Percentiles rank a stretch among this genome's conserved stretches.
Conservation (phyloP, 306 rosid genomes). For the Dryas octopetala region DNA sequence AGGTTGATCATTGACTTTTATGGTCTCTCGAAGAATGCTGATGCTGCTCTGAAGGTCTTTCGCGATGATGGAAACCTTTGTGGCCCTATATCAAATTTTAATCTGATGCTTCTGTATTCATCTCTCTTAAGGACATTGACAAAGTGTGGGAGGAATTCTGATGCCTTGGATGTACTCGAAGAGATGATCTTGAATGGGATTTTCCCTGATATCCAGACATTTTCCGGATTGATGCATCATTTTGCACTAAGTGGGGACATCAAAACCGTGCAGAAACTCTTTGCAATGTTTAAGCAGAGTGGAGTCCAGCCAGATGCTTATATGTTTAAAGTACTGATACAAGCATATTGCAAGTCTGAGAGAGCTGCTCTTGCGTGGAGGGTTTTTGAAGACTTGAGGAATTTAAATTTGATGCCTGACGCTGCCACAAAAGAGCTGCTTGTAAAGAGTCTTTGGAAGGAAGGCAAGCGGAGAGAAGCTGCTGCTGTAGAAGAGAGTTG, state of each 20-base stretch:
- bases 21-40: slow-evolving; percentile 74
- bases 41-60: slow-evolving; percentile 80
- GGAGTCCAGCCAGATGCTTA: slow-evolving; percentile 67
- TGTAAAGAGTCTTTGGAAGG: slow-evolving; percentile 86
- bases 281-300: slow-evolving; percentile 65
- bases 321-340: slow-evolving; percentile 61
- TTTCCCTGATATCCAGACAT: slow-evolving; percentile 73
- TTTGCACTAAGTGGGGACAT: slow-evolving; percentile 62
- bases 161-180: slow-evolving; percentile 61
- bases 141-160: slow-evolving; percentile 60
- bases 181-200: slow-evolving; percentile 69
- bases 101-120: slow-evolving; percentile 66
- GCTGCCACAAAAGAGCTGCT: slow-evolving; percentile 68
- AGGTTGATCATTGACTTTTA: slow-evolving; percentile 70
- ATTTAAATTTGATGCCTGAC: slow-evolving; percentile 56
- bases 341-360: slow-evolving; percentile 74
- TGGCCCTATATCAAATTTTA: slow-evolving; percentile 57
- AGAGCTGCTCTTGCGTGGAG: slow-evolving; percentile 78
- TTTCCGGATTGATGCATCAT: slow-evolving; percentile 68
- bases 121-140: slow-evolving; percentile 71
- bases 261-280: slow-evolving; percentile 68
- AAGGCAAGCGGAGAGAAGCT: slow-evolving; percentile 80
- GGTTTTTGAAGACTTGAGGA: slow-evolving; percentile 69
- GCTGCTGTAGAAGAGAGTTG: slow-evolving; percentile 68
- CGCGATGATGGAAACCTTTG: slow-evolving; percentile 50